Evolutionary conservation across 1,284 basidiomycete species (phyloP), one percentile per base, ranked within the genome.

Genomic region (Coniferiporia weirii): DNA sequence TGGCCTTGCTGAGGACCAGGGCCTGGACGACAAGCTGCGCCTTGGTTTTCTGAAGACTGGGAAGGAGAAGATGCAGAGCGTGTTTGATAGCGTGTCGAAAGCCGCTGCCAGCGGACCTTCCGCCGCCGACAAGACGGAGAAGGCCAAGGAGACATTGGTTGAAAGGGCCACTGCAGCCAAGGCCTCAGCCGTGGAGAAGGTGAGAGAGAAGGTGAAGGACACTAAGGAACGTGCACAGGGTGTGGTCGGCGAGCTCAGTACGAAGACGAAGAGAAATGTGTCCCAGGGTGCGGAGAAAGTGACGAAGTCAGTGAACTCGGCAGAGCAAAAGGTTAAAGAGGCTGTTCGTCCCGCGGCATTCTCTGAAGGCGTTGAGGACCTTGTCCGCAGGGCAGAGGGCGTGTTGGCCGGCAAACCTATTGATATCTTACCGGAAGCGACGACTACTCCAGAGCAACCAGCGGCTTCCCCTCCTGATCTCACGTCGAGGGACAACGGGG

Each of bases 1-100:
- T 43, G 86, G 94, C 62, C 91, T 85, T 68, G 89, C 88, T 6
- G 91, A 95, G 70, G 79, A 84, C 49, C 76, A 87, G 66, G 79
- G 85, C 22, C 92, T 89, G 89, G 88, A 93, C 65, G 82, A 79
- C 3, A 73, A 89, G 52, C 84, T 89, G 20, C 67, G 82, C 20
- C 73, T 81, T 63, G 80, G 85, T 62, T 79, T 84, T 17, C 66
- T 86, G 52, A 78, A 84, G n/a, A 74, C 77, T 10, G 75, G 80
- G 19, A 79, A 81, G 63, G 79, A 79, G 57, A 74, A 79, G 0
- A 73, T 79, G 60, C 74, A 78, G 36, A 70, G 76, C n/a, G 74
- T 79, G 54, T 83, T 86, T 65, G 71, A 71, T 60, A 78, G 79
- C 63, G 70, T 81, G 44, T 74, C 71, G 36, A 75, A 76, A 61